Conservation (phyloP, 441 rosid species). For the Viola pubescens region DNA sequence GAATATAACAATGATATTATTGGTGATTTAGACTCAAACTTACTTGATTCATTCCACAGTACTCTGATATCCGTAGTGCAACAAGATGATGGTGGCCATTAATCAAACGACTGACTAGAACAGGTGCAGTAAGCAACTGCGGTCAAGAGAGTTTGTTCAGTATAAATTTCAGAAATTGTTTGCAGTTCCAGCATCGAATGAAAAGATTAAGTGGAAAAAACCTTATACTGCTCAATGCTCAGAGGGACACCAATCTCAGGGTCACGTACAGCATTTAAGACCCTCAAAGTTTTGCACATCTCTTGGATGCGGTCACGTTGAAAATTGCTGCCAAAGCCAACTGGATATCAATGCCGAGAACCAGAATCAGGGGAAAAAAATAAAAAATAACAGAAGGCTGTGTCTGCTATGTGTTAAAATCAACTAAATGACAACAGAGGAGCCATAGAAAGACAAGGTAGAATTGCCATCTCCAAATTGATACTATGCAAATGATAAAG, state of each 20-base stretch:
- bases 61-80: slow-evolving; percentile 87
- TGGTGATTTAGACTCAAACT: slow-evolving; percentile 13
- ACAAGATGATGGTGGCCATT: slow-evolving; percentile 85
- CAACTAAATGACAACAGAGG: slow-evolving; percentile 9
- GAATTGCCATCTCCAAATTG: not conserved
- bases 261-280: slow-evolving; percentile 76
- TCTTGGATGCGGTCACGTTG: slow-evolving; percentile 90
- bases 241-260: slow-evolving; percentile 85
- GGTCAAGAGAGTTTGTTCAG: slow-evolving; percentile 26
- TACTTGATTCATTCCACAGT: slow-evolving; percentile 91
- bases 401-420: not conserved
- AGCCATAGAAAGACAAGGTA: not conserved
- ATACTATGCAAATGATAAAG: not conserved
- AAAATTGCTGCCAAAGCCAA: slow-evolving; percentile 81
- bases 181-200: slow-evolving; percentile 9
- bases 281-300: slow-evolving; percentile 85
- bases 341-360: slow-evolving; percentile 51
- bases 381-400: not conserved
- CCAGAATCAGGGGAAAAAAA: slow-evolving; percentile 33
- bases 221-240: slow-evolving; percentile 93
- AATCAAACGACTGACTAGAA: slow-evolving; percentile 81
- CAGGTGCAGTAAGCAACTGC: slow-evolving; percentile 80
- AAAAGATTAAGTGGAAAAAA: slow-evolving; percentile 23
- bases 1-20: slow-evolving; percentile 1
- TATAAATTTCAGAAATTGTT: slow-evolving; percentile 9